These are phyloP conservation scores for Rhodotorula diobovata DNA, from an alignment of 768 basidiomycete species.

Conservation along the genomic window DNA sequence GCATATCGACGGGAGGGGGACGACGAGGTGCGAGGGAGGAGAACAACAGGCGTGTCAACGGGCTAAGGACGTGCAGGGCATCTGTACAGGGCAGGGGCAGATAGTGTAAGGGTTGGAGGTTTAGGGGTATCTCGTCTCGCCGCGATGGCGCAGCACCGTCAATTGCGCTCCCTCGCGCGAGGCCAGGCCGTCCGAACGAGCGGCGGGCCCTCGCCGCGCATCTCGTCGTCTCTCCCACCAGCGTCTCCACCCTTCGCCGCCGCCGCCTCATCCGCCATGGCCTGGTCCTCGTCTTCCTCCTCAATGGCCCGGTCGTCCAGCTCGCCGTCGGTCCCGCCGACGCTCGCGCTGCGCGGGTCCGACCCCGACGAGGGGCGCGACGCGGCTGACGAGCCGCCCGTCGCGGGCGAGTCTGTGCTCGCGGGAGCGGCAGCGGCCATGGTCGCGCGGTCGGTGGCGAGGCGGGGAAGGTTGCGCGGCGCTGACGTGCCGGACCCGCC, in stretches of 20 bases:
- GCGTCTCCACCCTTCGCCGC: background rate
- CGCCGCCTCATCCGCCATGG: background rate
- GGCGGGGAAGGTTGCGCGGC: too few relatives aligned
- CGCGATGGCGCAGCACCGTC: too few relatives aligned
- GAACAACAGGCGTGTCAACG: too few relatives aligned
- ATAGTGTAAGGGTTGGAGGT: too few relatives aligned
- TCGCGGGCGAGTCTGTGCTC: background rate
- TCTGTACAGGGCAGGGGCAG: too few relatives aligned
- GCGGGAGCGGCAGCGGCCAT: background rate
- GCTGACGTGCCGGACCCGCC: background rate
- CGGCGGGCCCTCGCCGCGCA: background rate
- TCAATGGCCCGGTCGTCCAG: background rate
- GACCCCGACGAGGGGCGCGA: background rate
- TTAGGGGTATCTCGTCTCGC: too few relatives aligned
- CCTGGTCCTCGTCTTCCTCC: background rate
- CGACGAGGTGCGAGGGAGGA: too few relatives aligned
- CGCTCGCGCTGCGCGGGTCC: too few relatives aligned
- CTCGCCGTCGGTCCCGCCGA: background rate
- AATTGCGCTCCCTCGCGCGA: background rate
- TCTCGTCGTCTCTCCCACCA: background rate
- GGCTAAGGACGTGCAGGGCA: too few relatives aligned
- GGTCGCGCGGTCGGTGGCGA: background rate
- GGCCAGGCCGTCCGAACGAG: background rate
- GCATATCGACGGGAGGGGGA: too few relatives aligned
- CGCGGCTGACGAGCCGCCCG: too few relatives aligned